Base-by-base conservation (phyloP, 2,329 filamentous ascomycete species). In the Helotiales sp. region DNA sequence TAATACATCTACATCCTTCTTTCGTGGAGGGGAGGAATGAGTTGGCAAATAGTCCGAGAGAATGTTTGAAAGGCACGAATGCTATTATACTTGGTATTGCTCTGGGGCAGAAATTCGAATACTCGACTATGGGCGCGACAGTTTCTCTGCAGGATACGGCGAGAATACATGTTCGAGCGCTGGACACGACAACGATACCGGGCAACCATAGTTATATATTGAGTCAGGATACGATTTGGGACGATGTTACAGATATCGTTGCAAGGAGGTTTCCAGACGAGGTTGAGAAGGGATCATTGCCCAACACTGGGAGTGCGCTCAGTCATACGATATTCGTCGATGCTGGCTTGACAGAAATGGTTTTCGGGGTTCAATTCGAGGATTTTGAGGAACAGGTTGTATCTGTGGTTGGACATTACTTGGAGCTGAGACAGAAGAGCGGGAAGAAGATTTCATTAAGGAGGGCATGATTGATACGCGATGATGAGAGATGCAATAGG, bases 111-210 rank as follows among this genome's bases (percentile, higher is more conserved):
- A 56, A 62, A 15, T 50, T 42, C 9, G 40, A 52, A 6, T 29
- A 52, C 38, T 31, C 40, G 19, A 56, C 57, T 8, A 34, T 58
- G 49, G 64, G 25, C 42, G 61, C 52, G 12, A 58, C 63, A 17
- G 63, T 62, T 2, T 63, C 64, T 53, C 58, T 66, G 10, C 54
- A 65, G 29, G 65, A 67, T 49, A 61, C 61, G 15, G 62, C 64
- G 7, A 59, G 55, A 17, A 53, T 58, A 12, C 64, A 67, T 55
- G 48, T 67, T 17, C 55, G 58, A 31, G 59, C 52, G 10, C 53
- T 67, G 33, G 60, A 65, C 5, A 29, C 52, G 3, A 15, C n/a
- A 34, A 51, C 15, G 5, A 33, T 67, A 2, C 52, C 25, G 10
- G 65, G 64, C 22, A 64, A 65, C 29, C 38, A 5, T 48, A 58